A percentile compares a stretch with the other conserved stretches of the same genome.
Conservation (phyloP, 352 stramenopile genomes). For the Phytophthora litchii region DNA sequence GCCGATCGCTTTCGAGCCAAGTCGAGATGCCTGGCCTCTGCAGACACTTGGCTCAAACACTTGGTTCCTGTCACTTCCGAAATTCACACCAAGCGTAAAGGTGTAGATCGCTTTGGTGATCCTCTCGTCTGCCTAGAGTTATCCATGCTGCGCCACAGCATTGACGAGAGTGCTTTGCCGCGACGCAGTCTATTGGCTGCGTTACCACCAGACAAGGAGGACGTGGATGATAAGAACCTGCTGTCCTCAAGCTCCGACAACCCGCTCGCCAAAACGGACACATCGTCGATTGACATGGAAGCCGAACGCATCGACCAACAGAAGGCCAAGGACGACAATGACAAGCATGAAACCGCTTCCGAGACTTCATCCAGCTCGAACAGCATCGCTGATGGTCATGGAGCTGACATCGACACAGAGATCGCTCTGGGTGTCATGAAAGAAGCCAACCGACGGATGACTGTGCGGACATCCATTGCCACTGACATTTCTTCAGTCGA, state of each 20-base stretch:
- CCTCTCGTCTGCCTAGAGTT: constrained; percentile 12
- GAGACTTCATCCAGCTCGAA: constrained; percentile 34
- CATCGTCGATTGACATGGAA: constrained; percentile 32
- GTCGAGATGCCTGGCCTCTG: constrained; percentile 12
- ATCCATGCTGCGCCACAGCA: constrained; percentile 36
- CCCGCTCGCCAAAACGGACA: constrained; percentile 17
- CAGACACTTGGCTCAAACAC: constrained; percentile 8
- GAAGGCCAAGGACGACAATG: constrained; percentile 12
- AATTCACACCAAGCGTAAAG: constrained; percentile 31
- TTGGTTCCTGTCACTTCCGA: constrained; percentile 26
- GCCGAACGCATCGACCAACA: constrained; percentile 23
- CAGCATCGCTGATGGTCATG: constrained; percentile 12
- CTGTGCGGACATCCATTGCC: constrained; percentile 25
- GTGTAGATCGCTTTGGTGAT: constrained; percentile 11
- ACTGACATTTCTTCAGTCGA: constrained; percentile 32
- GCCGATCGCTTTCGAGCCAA: constrained; percentile 10
- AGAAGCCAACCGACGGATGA: constrained; percentile 30
- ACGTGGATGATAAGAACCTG: constrained; percentile 12
- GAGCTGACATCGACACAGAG: constrained; percentile 14
- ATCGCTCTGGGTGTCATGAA: constrained; percentile 24
- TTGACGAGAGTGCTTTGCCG: constrained; percentile 28
- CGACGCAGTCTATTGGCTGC: constrained; percentile 25
- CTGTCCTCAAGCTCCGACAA: constrained; percentile 27
- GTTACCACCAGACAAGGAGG: constrained; percentile 2
- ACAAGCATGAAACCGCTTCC: constrained; percentile 25